Evolutionary conservation across 805 yeast species (phyloP), one percentile per base, ranked within the genome.

Genomic region (Kodamaea sagamina): DNA sequence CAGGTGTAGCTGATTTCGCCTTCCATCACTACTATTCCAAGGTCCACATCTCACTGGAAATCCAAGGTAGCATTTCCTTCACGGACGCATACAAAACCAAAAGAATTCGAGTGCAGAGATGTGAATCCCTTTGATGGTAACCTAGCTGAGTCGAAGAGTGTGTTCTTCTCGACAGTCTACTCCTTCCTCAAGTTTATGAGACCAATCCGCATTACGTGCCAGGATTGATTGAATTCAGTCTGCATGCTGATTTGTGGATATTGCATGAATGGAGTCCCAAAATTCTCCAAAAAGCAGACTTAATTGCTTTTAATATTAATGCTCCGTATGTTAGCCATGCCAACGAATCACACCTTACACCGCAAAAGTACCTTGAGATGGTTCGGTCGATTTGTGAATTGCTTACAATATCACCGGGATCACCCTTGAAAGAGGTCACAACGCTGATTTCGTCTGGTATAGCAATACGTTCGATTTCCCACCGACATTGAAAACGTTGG

Each of bases 1-100:
- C 29, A n/a, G 13, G 10, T 26, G 12, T 26, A 32, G 27, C 32
- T 25, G 13, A 18, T 29, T 26, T 10, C 10, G 17, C 36, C 19
- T 21, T 27, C 18, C 27, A 42, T 21, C 13, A 25, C 16, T 42
- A 24, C 19, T 29, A 13, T 15, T 25, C 32, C 15, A 26, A 26
- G 12, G 29, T 26, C 13, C n/a, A 26, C 4, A 26, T 26, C 11
- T 6, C 13, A 5, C 6, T 10, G 12, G 29, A 26, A 26, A n/a
- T 6, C 29, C 24, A 8, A 8, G 8, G 8, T 8, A 6, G 24
- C 8, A n/a, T n/a, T n/a, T n/a, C n/a, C n/a, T n/a, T n/a, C 24
- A 6, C 8, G 24, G 24, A 21, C 6, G 6, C 24, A 6, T 6
- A 6, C 24, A 8, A 21, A 6, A 6, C 8, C 24, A 6, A 21